These are phyloP conservation scores for Vitellaria paradoxa DNA, from an alignment of 179 eudicot species.

Conservation along the genomic window DNA sequence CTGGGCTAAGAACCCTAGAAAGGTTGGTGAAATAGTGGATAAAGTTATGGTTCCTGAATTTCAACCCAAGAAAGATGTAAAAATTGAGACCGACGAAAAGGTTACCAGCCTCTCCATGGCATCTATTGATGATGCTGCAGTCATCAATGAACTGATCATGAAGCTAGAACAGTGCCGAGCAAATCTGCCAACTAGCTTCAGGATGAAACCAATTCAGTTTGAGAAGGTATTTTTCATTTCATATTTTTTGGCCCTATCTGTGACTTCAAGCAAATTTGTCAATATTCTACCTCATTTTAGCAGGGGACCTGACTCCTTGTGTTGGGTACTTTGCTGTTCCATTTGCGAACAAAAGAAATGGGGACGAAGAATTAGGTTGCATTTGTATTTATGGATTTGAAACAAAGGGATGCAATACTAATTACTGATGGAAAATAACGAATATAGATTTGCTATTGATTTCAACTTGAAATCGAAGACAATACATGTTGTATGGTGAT, in stretches of 20 bases:
- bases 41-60: slow-evolving; percentile 81
- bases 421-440: too few species aligned
- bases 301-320: too few species aligned
- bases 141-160: slow-evolving; percentile 59
- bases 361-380: neutral
- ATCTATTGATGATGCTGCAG: slow-evolving; percentile 83
- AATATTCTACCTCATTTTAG: too few species aligned
- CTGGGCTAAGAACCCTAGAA: slow-evolving; percentile 59
- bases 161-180: slow-evolving; percentile 50
- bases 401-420: too few species aligned
- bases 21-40: slow-evolving; percentile 63
- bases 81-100: slow-evolving; percentile 88
- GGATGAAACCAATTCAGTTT: slow-evolving; percentile 83
- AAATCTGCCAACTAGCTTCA: slow-evolving; percentile 54
- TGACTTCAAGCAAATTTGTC: neutral
- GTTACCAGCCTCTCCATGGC: slow-evolving; percentile 73
- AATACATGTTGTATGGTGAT: too few species aligned
- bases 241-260: neutral
- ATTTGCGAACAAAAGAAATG: neutral
- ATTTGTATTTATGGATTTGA: too few species aligned
- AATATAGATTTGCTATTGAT: too few species aligned
- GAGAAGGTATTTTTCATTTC: slow-evolving; percentile 60
- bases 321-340: neutral
- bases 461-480: too few species aligned
- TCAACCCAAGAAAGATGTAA: slow-evolving; percentile 68